phyloP scores from a whole-genome alignment of 148 eudicot genomes.

The Hydrangea macrophylla region DNA sequence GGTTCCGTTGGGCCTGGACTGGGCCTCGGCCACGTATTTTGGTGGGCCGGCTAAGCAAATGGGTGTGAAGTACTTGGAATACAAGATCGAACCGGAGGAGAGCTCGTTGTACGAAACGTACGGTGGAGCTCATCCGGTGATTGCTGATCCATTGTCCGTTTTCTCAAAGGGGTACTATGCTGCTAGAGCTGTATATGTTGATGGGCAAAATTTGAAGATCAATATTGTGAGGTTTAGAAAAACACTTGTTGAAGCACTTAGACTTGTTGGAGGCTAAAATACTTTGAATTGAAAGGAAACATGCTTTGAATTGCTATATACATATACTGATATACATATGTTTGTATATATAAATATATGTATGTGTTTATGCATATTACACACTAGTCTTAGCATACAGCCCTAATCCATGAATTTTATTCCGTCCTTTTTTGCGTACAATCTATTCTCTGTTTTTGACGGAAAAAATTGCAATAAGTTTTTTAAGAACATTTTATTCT shows the following conservation, averaged over 20 bases:
- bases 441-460: no score
- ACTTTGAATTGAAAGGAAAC: background rate
- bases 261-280: background rate
- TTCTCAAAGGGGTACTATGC: conserved; percentile 38
- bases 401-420: no score
- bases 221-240: conserved; percentile 37
- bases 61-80: conserved; percentile 52
- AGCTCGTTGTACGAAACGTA: conserved; percentile 45
- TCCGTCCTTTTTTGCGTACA: no score
- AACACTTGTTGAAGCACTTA: conserved; percentile 45
- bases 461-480: no score
- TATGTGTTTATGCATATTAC: no score
- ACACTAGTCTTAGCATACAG: no score
- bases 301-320: no score
- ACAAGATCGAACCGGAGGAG: conserved; percentile 45
- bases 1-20: conserved; percentile 44
- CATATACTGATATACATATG: no score
- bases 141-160: conserved; percentile 30
- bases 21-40: conserved; percentile 37
- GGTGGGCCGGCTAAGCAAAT: conserved; percentile 40
- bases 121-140: conserved; percentile 36
- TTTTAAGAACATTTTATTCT: no score
- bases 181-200: conserved; percentile 41
- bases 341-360: no score
- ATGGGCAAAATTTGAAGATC: conserved; percentile 46